Conservation (phyloP, 2,329 filamentous ascomycete genomes). For the Colletotrichum musae region DNA sequence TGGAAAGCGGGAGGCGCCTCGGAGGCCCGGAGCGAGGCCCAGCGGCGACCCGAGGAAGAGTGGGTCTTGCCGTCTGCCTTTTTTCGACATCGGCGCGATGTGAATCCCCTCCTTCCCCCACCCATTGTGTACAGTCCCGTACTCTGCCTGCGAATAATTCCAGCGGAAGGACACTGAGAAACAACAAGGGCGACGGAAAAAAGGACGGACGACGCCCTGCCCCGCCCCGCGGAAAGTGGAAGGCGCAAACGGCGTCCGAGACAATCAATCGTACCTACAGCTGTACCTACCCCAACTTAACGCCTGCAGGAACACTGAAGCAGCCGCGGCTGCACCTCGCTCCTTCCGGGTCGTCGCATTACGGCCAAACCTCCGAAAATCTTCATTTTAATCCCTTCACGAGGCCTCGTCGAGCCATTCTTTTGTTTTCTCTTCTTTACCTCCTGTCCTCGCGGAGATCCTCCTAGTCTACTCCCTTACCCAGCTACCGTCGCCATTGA, state of each 20-base stretch:
- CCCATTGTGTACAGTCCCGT: not conserved
- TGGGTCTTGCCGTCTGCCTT: not conserved
- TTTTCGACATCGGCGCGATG: not conserved
- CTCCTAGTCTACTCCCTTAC: no score
- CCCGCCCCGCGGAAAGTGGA: not conserved
- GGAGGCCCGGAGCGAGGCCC: not conserved
- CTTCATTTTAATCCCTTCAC: not conserved
- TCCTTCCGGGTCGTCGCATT: not conserved
- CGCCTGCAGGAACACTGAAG: constrained; percentile 8
- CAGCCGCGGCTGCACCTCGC: not conserved
- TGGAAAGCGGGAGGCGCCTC: not conserved
- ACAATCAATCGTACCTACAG: not conserved
- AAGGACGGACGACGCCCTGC: not conserved
- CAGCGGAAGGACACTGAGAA: not conserved
- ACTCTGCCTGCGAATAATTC: no score
- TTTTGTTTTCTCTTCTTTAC: no score
- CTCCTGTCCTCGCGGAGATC: no score
- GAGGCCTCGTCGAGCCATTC: no score
- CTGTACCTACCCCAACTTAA: not conserved
- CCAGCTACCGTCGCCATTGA: no score
- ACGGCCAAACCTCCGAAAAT: not conserved
- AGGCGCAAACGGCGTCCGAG: constrained; percentile 15
- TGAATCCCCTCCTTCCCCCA: not conserved
- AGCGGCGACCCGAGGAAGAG: not conserved
- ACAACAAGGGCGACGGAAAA: not conserved